Percentiles rank a stretch among this genome's conserved stretches.
Evolutionary conservation across 2,329 filamentous ascomycete genomes (phyloP).

Genomic region (Fusarium avenaceum): DNA sequence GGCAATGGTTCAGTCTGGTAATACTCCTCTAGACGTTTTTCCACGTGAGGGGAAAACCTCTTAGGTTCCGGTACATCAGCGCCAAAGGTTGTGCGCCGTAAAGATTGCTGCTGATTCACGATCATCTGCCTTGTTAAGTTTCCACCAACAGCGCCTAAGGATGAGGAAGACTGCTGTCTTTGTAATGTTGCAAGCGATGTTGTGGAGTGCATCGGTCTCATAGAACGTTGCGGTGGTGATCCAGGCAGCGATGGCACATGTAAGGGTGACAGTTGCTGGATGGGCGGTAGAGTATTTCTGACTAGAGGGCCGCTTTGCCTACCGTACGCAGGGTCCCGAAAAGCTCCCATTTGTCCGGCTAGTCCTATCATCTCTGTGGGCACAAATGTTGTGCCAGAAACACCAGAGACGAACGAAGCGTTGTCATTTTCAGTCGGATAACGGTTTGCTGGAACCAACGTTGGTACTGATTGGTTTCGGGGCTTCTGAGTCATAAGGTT

Average conservation of each 20-base stretch:
- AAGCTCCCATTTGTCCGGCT: conserved; percentile 39
- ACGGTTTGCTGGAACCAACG: conserved; percentile 43
- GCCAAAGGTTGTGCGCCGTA: conserved; percentile 57
- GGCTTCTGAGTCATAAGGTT: conserved; percentile 60
- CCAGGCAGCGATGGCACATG: conserved; percentile 35
- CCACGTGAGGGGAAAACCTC: conserved; percentile 63
- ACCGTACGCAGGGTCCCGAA: conserved; percentile 40
- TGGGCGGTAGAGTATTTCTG: conserved; percentile 29
- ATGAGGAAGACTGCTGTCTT: conserved; percentile 41
- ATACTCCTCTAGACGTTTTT: conserved; percentile 66
- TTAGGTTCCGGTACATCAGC: conserved; percentile 59
- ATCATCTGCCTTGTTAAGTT: conserved; percentile 59
- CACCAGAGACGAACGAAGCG: conserved; percentile 51
- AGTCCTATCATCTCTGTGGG: conserved; percentile 48
- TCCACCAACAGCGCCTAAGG: conserved; percentile 34
- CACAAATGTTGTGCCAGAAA: conserved; percentile 54
- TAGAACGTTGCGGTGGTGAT: conserved; percentile 40
- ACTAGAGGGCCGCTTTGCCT: conserved; percentile 27
- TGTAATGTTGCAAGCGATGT: conserved; percentile 45
- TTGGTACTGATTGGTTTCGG: conserved; percentile 39
- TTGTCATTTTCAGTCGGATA: conserved; percentile 46
- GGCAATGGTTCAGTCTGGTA: conserved; percentile 64
- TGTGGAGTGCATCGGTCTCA: conserved; percentile 44
- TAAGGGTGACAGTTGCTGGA: conserved; percentile 43
- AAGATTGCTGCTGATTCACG: conserved; percentile 60